A percentile compares a stretch with the other conserved stretches of the same genome.
Conservation (phyloP, 2,329 filamentous ascomycete species). For the Colletotrichum tropicicola region DNA sequence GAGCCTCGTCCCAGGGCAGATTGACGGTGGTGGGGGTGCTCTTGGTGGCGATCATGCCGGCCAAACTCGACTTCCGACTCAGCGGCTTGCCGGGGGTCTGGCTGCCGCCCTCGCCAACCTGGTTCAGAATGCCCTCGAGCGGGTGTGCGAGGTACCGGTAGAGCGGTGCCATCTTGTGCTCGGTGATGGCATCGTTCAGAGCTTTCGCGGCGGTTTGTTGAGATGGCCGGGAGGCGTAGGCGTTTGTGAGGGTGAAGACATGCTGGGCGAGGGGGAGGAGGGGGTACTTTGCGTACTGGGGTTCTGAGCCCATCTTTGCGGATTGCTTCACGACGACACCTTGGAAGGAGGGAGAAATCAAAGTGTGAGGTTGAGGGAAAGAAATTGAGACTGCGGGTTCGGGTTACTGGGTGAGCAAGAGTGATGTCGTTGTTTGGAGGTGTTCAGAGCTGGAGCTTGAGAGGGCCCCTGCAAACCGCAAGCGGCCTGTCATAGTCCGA, state of each 20-base stretch:
- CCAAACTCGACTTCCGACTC: constrained; percentile 74
- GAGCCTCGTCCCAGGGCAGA: constrained; percentile 88
- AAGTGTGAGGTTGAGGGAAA: neutral
- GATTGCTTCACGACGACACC: neutral
- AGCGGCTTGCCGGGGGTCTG: constrained; percentile 62
- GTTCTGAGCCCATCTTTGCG: constrained; percentile 74
- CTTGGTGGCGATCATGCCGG: constrained; percentile 80
- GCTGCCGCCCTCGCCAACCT: constrained; percentile 70
- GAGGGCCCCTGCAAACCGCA: constrained; percentile 28
- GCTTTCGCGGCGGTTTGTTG: constrained; percentile 78
- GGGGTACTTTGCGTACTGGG: constrained; percentile 87
- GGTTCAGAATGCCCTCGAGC: constrained; percentile 83
- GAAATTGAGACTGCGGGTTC: constrained; percentile 11
- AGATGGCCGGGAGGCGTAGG: constrained; percentile 70
- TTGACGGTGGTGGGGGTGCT: constrained; percentile 70
- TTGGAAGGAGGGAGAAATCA: neutral
- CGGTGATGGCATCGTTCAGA: constrained; percentile 82
- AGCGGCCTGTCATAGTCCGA: constrained; percentile 11
- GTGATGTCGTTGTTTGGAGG: constrained; percentile 29
- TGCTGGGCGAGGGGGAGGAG: constrained; percentile 84
- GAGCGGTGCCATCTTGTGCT: constrained; percentile 88
- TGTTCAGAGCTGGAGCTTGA: constrained; percentile 27
- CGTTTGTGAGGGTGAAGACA: constrained; percentile 87
- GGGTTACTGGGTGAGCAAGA: constrained; percentile 15
- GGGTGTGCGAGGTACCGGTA: constrained; percentile 88